Evolutionary conservation across 345 rosid genomes (phyloP).

Genomic region (Pugionium dolabratum): DNA sequence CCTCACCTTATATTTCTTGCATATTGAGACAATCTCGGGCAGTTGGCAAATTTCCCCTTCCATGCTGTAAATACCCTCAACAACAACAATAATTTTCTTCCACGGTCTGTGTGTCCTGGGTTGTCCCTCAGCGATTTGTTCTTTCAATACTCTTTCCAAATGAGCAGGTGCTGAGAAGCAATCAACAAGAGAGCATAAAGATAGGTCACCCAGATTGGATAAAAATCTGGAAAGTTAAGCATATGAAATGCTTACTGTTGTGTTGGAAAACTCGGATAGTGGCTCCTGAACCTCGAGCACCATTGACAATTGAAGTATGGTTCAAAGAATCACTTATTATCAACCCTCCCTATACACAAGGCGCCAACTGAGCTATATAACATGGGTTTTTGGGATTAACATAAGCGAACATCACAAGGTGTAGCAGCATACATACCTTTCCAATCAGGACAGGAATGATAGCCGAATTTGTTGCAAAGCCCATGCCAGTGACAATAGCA

Average conservation of each 20-base stretch:
- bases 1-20: constrained; percentile 90
- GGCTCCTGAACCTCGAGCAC: constrained; percentile 98
- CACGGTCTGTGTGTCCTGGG: constrained; percentile 94
- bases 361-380: constrained; percentile 19
- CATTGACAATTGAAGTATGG: constrained; percentile 93
- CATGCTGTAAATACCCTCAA: constrained; percentile 97
- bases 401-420: constrained; percentile 1
- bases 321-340: constrained; percentile 92
- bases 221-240: constrained; percentile 2
- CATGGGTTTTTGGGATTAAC: neutral
- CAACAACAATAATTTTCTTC: constrained; percentile 87
- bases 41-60: constrained; percentile 91
- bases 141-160: constrained; percentile 88
- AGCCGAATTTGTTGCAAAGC: constrained; percentile 82
- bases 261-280: constrained; percentile 92
- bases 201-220: constrained; percentile 9
- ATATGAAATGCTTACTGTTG: constrained; percentile 65
- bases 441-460: constrained; percentile 86
- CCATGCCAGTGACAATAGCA: constrained; percentile 90
- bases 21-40: constrained; percentile 85
- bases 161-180: constrained; percentile 75
- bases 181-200: constrained; percentile 16
- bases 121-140: constrained; percentile 91
- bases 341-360: constrained; percentile 68
- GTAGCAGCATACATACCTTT: constrained; percentile 55